phyloP scores from a whole-genome alignment of 306 rosid species.

The Cucurbita moschata region DNA sequence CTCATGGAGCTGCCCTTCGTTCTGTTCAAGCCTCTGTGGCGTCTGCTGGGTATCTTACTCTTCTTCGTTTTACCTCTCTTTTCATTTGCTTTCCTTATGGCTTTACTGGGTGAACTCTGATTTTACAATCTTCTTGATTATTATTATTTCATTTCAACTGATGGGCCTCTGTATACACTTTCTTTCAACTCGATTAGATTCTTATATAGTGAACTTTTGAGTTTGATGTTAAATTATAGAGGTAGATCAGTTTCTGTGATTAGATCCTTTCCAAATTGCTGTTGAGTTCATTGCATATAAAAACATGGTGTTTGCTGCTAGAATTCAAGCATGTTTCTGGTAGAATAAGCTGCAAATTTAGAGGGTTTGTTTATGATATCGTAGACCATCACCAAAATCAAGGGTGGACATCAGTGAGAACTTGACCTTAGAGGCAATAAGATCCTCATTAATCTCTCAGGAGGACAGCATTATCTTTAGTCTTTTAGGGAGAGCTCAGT shows the following conservation, averaged over 20 bases:
- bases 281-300: neutral
- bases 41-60: neutral
- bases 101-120: no score
- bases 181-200: no score
- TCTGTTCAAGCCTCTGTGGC: conserved; percentile 4
- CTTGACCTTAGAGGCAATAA: conserved; percentile 37
- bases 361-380: neutral
- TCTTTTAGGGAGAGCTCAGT: conserved; percentile 57
- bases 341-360: neutral
- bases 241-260: neutral
- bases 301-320: neutral
- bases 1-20: neutral
- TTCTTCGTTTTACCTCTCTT: neutral
- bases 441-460: conserved; percentile 37
- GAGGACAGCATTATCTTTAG: conserved; percentile 57
- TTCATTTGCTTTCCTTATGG: no score
- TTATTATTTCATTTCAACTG: neutral
- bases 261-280: neutral
- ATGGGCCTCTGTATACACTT: neutral
- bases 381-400: conserved; percentile 6
- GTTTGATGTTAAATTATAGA: neutral
- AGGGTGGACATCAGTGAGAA: conserved; percentile 44
- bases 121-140: no score
- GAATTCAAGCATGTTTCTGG: neutral
- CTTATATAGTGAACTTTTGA: neutral